Conservation (phyloP, 805 yeast genomes). For the Ogataea polymorpha region DNA sequence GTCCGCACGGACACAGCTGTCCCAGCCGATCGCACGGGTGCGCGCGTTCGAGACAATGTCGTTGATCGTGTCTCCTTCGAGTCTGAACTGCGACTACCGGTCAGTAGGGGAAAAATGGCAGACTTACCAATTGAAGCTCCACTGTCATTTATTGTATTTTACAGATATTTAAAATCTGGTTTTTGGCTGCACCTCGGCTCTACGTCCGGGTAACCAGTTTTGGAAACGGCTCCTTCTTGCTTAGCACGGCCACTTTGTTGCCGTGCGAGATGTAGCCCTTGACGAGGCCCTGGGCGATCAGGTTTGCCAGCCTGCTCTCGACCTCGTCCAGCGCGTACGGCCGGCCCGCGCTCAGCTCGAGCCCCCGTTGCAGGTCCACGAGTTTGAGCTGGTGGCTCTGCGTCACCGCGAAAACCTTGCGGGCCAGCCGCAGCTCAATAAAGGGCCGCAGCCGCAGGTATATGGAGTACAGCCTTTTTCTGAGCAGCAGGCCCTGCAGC, state of each 20-base stretch:
- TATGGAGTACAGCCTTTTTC: constrained; percentile 57
- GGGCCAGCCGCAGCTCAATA: constrained; percentile 50
- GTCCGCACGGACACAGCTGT: constrained; percentile 75
- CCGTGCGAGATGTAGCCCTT: constrained; percentile 84
- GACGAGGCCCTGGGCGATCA: constrained; percentile 56
- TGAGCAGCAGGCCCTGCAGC: constrained; percentile 51
- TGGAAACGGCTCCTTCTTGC: constrained; percentile 76
- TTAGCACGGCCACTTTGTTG: constrained; percentile 67
- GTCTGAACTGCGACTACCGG: constrained; percentile 32
- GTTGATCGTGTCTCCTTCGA: constrained; percentile 65
- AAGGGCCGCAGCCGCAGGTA: constrained; percentile 49
- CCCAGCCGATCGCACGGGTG: constrained; percentile 88
- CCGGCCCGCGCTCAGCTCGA: constrained; percentile 16
- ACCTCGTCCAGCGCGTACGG: constrained; percentile 45
- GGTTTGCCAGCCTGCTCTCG: constrained; percentile 67
- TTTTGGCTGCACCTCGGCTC: constrained; percentile 11
- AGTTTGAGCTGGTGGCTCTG: constrained; percentile 22
- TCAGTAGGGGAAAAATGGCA: constrained; percentile 1
- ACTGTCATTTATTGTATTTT: constrained; percentile 18
- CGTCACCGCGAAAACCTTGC: constrained; percentile 35
- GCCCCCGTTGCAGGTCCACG: constrained; percentile 8
- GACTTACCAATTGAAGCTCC: constrained; percentile 25
- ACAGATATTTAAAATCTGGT: constrained; percentile 2
- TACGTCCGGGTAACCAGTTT: constrained; percentile 23
- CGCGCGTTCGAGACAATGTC: constrained; percentile 67